These are phyloP conservation scores for Talaromyces sp. DNA, from an alignment of 2,329 filamentous ascomycete genomes.

Conservation along the genomic window DNA sequence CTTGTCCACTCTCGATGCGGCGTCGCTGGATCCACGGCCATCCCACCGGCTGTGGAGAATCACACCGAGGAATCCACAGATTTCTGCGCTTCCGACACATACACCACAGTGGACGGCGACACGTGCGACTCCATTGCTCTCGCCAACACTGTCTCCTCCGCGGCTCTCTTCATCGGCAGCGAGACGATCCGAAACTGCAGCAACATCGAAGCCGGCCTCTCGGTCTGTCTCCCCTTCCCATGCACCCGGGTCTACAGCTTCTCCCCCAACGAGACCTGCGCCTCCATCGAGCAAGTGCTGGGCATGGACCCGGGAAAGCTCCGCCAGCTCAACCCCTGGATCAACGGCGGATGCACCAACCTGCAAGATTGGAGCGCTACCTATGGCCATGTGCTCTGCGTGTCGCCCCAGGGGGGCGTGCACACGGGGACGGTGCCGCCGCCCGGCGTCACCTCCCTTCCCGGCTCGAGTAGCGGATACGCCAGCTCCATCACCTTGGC, in stretches of 20 bases:
- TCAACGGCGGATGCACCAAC: constrained; percentile 9
- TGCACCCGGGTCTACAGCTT: too few species aligned
- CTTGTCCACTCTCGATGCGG: constrained; percentile 8
- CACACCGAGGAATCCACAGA: too few species aligned
- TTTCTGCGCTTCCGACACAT: constrained; percentile 14
- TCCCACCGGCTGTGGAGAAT: background rate
- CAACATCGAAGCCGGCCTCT: too few species aligned
- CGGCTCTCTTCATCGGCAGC: constrained; percentile 14
- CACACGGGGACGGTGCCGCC: background rate
- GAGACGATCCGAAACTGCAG: background rate
- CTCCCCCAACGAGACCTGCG: too few species aligned
- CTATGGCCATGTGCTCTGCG: constrained; percentile 11
- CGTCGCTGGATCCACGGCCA: background rate
- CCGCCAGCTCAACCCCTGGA: constrained; percentile 7
- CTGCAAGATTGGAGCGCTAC: constrained; percentile 2
- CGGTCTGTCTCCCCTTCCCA: too few species aligned
- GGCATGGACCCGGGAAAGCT: background rate
- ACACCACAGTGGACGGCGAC: constrained; percentile 16
- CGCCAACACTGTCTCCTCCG: constrained; percentile 15
- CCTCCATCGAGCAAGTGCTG: constrained; percentile 6
- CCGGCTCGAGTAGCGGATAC: constrained; percentile 9
- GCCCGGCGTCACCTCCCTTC: background rate
- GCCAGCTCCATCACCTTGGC: background rate
- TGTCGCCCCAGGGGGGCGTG: constrained; percentile 11
- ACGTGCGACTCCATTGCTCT: constrained; percentile 18